phyloP scores from a whole-genome alignment of 208 protist genomes.

The Vickermania spadyakhi region DNA sequence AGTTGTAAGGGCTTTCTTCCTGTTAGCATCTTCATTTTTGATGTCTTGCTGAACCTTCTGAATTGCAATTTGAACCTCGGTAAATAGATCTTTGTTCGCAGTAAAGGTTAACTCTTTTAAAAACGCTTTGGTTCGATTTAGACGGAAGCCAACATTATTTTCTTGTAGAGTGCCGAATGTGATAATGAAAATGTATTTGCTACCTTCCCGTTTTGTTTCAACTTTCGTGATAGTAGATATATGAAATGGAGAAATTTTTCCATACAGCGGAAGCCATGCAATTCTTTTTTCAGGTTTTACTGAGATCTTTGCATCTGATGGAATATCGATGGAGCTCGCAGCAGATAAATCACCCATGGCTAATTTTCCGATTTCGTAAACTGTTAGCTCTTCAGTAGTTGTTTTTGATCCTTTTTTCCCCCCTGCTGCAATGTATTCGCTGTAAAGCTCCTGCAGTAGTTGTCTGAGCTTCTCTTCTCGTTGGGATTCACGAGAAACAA shows the following conservation, averaged over 20 bases:
- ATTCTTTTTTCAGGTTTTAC: too few relatives aligned
- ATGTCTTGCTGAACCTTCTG: slow-evolving; percentile 61
- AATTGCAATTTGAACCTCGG: slow-evolving; percentile 39
- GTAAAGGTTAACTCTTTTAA: slow-evolving; percentile 85
- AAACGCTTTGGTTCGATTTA: slow-evolving; percentile 79
- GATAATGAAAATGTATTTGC: slow-evolving; percentile 69
- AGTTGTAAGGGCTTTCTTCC: slow-evolving; percentile 33
- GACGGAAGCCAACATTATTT: slow-evolving; percentile 65
- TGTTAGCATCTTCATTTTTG: slow-evolving; percentile 61
- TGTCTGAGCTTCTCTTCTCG: slow-evolving; percentile 57
- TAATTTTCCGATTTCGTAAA: slow-evolving; percentile 57
- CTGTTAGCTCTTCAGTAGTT: slow-evolving; percentile 49
- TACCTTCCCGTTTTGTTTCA: slow-evolving; percentile 74
- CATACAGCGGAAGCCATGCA: slow-evolving; percentile 93
- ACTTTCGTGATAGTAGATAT: slow-evolving; percentile 94
- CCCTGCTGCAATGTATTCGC: slow-evolving; percentile 59
- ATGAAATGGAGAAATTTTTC: slow-evolving; percentile 90
- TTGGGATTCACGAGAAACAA: slow-evolving; percentile 61
- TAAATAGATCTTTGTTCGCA: slow-evolving; percentile 43
- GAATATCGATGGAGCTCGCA: too few relatives aligned
- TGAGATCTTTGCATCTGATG: too few relatives aligned
- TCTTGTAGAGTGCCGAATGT: slow-evolving; percentile 85
- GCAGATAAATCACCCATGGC: slow-evolving; percentile 60
- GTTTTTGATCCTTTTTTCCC: slow-evolving; percentile 50
- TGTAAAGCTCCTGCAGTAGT: slow-evolving; percentile 56